A percentile compares a stretch with the other conserved stretches of the same genome.
Evolutionary conservation across 2,329 filamentous ascomycete genomes (phyloP).

Genomic region (Pseudogymnoascus sp.): DNA sequence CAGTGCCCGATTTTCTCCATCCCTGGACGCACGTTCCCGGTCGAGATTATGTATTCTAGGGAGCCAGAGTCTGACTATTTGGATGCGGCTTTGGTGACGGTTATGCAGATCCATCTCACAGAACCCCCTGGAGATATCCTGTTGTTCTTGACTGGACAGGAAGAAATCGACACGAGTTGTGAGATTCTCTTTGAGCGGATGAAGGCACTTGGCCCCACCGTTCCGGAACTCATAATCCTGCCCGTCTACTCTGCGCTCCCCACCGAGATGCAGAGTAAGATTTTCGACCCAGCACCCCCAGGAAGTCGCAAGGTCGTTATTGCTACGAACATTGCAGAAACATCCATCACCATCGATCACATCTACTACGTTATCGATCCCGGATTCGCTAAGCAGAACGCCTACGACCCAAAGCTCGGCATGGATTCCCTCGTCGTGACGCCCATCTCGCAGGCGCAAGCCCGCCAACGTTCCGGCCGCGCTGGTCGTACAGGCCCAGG

Average conservation of each 20-base stretch:
- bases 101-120: constrained; percentile 96
- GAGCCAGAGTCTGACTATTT: constrained; percentile 96
- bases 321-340: constrained; percentile 97
- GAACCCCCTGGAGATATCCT: constrained; percentile 90
- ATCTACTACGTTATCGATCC: constrained; percentile 97
- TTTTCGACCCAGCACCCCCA: constrained; percentile 86
- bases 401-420: constrained; percentile 91
- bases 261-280: constrained; percentile 84
- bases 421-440: constrained; percentile 97
- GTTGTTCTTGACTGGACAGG: constrained; percentile 93
- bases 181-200: constrained; percentile 91
- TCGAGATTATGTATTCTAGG: constrained; percentile 89
- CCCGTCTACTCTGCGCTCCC: constrained; percentile 95
- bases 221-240: constrained; percentile 85
- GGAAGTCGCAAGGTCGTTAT: constrained; percentile 91
- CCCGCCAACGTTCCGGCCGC: constrained; percentile 96
- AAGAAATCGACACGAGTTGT: constrained; percentile 93
- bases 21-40: constrained; percentile 87
- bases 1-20: constrained; percentile 95
- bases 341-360: constrained; percentile 93
- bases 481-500: constrained; percentile 96
- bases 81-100: constrained; percentile 86
- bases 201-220: constrained; percentile 84
- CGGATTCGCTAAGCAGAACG: constrained; percentile 96
- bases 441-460: constrained; percentile 93